These are phyloP conservation scores for Cryphonectria radicalis DNA, from an alignment of 2,329 filamentous ascomycete genomes.

Conservation along the genomic window DNA sequence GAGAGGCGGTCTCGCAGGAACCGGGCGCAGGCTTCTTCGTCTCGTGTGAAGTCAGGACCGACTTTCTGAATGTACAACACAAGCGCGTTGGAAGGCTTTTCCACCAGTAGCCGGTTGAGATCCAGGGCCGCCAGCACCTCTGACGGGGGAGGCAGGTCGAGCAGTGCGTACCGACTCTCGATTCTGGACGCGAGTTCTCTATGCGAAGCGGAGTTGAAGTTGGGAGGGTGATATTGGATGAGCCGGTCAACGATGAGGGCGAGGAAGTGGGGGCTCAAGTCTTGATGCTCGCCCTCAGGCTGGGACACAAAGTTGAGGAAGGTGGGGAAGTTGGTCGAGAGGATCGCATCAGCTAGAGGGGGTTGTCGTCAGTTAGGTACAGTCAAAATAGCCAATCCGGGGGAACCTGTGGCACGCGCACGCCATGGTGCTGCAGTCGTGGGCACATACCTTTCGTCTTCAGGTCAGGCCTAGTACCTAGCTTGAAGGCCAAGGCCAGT, in stretches of 20 bases:
- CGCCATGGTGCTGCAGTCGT: slow-evolving; percentile 14
- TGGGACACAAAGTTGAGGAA: slow-evolving; percentile 79
- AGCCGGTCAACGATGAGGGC: slow-evolving; percentile 83
- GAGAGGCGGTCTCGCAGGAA: slow-evolving; percentile 58
- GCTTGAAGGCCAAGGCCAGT: slow-evolving; percentile 86
- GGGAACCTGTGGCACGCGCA: slow-evolving; percentile 41
- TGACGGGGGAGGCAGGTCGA: slow-evolving; percentile 62
- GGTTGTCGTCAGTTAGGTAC: slow-evolving; percentile 1
- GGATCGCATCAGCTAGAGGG: slow-evolving; percentile 78
- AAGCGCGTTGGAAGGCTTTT: slow-evolving; percentile 60
- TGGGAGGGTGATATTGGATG: slow-evolving; percentile 83
- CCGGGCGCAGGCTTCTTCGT: slow-evolving; percentile 67
- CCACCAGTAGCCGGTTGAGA: slow-evolving; percentile 67
- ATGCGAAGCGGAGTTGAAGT: slow-evolving; percentile 77
- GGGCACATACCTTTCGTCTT: slow-evolving; percentile 77
- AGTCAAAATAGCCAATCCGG: slow-evolving; percentile 47
- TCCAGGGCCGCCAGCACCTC: slow-evolving; percentile 73
- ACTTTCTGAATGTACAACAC: slow-evolving; percentile 73
- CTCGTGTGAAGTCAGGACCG: slow-evolving; percentile 75
- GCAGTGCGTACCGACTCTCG: slow-evolving; percentile 68
- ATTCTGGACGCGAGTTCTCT: slow-evolving; percentile 71
- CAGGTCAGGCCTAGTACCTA: slow-evolving; percentile 77
- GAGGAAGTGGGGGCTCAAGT: slow-evolving; percentile 71
- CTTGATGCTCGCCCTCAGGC: slow-evolving; percentile 66
- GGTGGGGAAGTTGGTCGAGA: slow-evolving; percentile 76